Base-by-base conservation (phyloP, 352 stramenopile genomes). In the Phytophthora citrophthora region DNA sequence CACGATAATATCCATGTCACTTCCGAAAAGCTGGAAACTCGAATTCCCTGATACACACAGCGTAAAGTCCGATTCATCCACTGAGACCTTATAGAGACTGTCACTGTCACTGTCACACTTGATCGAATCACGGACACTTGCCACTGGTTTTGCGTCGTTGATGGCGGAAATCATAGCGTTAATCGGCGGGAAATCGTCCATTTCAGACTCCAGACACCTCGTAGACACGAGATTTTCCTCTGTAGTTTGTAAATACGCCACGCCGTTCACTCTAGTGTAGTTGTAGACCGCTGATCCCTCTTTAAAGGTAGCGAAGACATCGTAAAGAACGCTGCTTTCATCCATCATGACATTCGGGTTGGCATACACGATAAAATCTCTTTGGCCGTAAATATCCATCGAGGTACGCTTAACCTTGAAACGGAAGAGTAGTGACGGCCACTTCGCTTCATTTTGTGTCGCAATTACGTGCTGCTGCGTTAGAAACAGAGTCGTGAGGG, bases 321-420 rank as follows among this genome's bases (percentile, higher is more conserved):
- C 55, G 29, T 71, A 81, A 5, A 59, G 18, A 9, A 81, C 57
- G 29, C 41, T 57, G 20, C 18, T 34, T 16, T 53, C 39, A 18
- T 62, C 53, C 10, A 16, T 18, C 2, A 43, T 40, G 43, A 63
- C 38, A 29, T 67, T 38, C 1, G 62, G 70, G 23, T 61, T 77
- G 0, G 61, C 74, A 16, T 72, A 47, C 3, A 77, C 51, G 20
- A 66, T 36, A 16, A 77, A 71, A 16, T 68, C 29, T 34, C 62
- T 64, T 2, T 61, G 41, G 10, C 70, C 74, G 32, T 64, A 61
- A 20, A 76, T 46, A 12, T 26, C 18, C 73, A 81, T 75, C 23
- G 54, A 53, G 29, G 16, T 53, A 10, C 74, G 67, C 39, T 77
- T 77, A 41, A 72, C 16, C 1, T 49, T 68, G 52, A 79, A 67